Evolutionary conservation across 306 rosid genomes (phyloP).

Genomic region (Gynostemma pentaphyllum): DNA sequence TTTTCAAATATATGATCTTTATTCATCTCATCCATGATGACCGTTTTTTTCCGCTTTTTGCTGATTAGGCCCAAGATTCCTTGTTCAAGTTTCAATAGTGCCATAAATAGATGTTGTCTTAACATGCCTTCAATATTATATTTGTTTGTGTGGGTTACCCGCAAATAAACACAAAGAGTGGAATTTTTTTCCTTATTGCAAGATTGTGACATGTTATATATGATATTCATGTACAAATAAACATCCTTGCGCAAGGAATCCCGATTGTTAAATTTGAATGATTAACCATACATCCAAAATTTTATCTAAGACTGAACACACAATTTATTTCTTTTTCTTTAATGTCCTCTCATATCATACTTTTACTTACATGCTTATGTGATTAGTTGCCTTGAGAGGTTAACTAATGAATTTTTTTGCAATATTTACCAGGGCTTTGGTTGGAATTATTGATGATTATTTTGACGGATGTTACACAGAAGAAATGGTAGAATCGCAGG

Average conservation of each 20-base stretch:
- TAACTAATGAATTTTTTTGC: slow-evolving; percentile 16
- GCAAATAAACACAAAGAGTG: neutral
- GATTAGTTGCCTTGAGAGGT: neutral
- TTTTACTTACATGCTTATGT: neutral
- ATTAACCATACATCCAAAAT: too few relatives aligned
- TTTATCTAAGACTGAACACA: neutral
- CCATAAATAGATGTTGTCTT: neutral
- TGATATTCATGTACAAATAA: too few relatives aligned
- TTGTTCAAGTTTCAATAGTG: neutral
- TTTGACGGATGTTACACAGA: slow-evolving; percentile 83
- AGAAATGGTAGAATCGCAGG: slow-evolving; percentile 97
- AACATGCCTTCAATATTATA: neutral
- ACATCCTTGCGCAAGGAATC: too few relatives aligned
- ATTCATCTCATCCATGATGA: neutral
- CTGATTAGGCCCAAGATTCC: neutral
- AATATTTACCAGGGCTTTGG: slow-evolving; percentile 57
- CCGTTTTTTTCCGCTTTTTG: neutral
- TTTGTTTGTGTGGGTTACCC: neutral
- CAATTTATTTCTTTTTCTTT: neutral
- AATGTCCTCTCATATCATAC: neutral
- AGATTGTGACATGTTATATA: too few relatives aligned
- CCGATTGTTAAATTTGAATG: too few relatives aligned
- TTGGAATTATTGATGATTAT: slow-evolving; percentile 77
- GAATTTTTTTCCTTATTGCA: too few relatives aligned
- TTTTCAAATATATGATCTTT: neutral